Percentiles rank a stretch among this genome's conserved stretches.
These are phyloP conservation scores for Narthecium ossifragum DNA, from an alignment of 106 monocot genomes.

Conservation along the genomic window DNA sequence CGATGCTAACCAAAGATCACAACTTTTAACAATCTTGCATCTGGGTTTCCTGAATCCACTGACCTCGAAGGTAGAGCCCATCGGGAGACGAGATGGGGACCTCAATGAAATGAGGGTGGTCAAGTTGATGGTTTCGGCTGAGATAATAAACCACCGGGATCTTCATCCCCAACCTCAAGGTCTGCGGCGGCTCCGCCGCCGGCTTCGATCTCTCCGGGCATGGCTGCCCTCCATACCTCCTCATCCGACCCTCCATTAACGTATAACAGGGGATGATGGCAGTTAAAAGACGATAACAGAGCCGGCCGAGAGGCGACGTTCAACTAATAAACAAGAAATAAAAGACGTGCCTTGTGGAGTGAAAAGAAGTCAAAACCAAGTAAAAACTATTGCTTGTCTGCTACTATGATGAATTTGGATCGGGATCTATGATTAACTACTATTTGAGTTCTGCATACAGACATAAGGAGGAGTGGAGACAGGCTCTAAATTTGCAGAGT, in stretches of 20 bases:
- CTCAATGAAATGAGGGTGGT: constrained; percentile 49
- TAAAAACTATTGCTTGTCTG: too few species aligned
- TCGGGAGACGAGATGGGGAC: constrained; percentile 24
- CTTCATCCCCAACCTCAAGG: constrained; percentile 7
- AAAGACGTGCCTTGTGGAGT: too few species aligned
- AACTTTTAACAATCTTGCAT: background rate
- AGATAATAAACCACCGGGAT: constrained; percentile 43
- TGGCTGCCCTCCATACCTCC: background rate
- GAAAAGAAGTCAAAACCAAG: too few species aligned
- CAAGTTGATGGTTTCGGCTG: constrained; percentile 28
- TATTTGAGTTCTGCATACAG: background rate
- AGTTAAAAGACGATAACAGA: too few species aligned
- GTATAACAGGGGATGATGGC: too few species aligned
- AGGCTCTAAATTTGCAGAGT: too few species aligned
- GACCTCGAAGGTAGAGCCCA: constrained; percentile 36
- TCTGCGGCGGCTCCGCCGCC: constrained; percentile 11
- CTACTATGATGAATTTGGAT: too few species aligned
- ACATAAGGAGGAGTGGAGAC: background rate
- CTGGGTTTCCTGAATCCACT: background rate
- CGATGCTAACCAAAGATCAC: background rate
- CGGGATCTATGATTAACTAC: too few species aligned
- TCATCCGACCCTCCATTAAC: constrained; percentile 1
- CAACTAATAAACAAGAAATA: background rate
- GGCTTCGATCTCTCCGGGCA: constrained; percentile 7
- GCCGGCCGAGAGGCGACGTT: background rate